Base-by-base conservation (phyloP, 345 rosid genomes). In the Noccaea caerulescens region DNA sequence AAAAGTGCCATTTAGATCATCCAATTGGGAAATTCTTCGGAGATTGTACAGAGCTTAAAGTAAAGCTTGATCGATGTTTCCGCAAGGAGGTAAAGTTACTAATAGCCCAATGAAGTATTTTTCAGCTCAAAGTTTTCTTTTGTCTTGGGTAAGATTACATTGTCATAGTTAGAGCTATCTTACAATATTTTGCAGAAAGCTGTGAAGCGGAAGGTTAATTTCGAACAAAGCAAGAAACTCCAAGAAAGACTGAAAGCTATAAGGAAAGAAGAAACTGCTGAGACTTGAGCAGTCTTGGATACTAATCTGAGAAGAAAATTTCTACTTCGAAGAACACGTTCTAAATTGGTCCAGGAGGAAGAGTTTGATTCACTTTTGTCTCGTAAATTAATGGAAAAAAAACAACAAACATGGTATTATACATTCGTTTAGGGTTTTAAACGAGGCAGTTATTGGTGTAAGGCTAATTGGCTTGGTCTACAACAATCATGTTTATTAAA, bases 1-100 rank as follows among this genome's bases (percentile, higher is more conserved):
- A 89, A 65, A 86, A 86, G 73, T 93, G 98, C 80, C 98, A 91
- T 80, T 37, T 58, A 11, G 97, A 89, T 43, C 96, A 94, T 81
- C 99, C 97, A 0, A 54, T 87, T 12, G 86, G 80, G 20, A 94
- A 91, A 75, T 88, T 94, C 82, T 88, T 89, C 1, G 99, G 99
- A 25, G 82, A 91, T 5, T 93, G 98, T 63, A 93, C 97, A 0
- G 86, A 87, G 10, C 85, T 90, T 37, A 88, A 88, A 77, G 73
- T 91, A 53, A 89, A 93, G 83, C 96, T 89, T 7, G 96, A 89
- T 79, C 86, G 80, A 11, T 91, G 92, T 76, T 93, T 94, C 52
- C 91, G 95, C 10, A 83, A 81, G 53, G 99, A 94, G 83, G 99
- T 84, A 69, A 67, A 75, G 41, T 63, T 57, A 20, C 36, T 59